Evolutionary conservation across 2,329 filamentous ascomycete genomes (phyloP).

Genomic region (Leptographium flavum): DNA sequence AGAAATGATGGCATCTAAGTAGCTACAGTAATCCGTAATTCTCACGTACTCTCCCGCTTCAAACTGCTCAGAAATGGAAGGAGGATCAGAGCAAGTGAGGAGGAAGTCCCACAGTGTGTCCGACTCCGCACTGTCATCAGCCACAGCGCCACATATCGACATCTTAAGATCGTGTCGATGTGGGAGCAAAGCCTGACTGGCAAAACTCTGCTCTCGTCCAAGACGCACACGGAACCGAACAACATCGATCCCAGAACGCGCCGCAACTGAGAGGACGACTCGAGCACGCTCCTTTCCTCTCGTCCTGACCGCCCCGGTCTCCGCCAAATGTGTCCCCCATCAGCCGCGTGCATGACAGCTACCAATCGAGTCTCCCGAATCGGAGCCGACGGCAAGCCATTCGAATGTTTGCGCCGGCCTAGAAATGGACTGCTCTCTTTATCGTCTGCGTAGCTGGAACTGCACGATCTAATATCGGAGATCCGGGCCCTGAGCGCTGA

Average conservation of each 20-base stretch:
- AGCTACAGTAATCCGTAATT: no score
- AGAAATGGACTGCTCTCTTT: conserved; percentile 11
- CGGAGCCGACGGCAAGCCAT: conserved; percentile 3
- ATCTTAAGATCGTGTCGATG: not conserved
- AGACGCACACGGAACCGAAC: not conserved
- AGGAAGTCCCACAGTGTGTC: not conserved
- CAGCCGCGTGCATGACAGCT: conserved; percentile 7
- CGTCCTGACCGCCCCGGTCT: not conserved
- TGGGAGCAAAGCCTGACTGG: not conserved
- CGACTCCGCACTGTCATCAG: not conserved
- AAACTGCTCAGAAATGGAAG: no score
- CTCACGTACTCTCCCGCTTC: no score
- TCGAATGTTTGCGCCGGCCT: conserved; percentile 1
- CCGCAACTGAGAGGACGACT: no score
- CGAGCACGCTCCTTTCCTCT: no score
- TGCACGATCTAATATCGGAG: conserved; percentile 11
- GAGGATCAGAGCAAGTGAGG: no score
- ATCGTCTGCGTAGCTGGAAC: conserved; percentile 2
- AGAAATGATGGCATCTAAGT: no score
- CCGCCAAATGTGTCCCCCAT: conserved; percentile 9
- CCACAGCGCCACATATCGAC: conserved; percentile 1
- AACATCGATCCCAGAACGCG: not conserved
- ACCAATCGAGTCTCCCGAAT: conserved; percentile 4
- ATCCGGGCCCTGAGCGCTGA: not conserved
- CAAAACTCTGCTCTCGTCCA: not conserved